Evolutionary conservation across 345 rosid species (phyloP).

Genomic region (Hibiscus syriacus): DNA sequence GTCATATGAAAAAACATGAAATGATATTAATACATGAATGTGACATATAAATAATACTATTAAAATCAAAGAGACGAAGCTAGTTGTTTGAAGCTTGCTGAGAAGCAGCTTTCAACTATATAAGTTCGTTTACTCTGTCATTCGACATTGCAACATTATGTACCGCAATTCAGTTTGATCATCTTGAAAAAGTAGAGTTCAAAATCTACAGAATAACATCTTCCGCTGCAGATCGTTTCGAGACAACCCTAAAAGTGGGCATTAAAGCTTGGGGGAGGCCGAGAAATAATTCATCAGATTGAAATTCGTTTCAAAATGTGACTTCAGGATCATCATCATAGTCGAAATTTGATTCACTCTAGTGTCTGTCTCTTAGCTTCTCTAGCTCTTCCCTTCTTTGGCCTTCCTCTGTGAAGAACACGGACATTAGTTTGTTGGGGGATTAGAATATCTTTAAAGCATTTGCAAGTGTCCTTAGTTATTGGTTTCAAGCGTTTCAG

Average conservation of each 20-base stretch:
- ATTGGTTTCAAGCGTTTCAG: neutral
- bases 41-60: no score
- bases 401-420: constrained; percentile 61
- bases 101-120: neutral
- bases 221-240: neutral
- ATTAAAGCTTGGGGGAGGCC: neutral
- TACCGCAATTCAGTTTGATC: neutral
- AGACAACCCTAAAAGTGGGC: neutral
- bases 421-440: neutral
- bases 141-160: neutral
- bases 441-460: neutral
- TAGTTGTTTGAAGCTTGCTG: neutral
- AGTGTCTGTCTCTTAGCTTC: constrained; percentile 71
- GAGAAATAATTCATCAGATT: neutral
- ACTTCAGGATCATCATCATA: constrained; percentile 89
- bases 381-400: constrained; percentile 93
- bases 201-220: neutral
- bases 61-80: neutral
- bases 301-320: constrained; percentile 19
- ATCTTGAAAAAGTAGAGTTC: neutral
- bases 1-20: no score
- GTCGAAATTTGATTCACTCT: constrained; percentile 81
- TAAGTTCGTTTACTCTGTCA: neutral
- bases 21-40: no score
- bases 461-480: neutral